Evolutionary conservation across 768 basidiomycete species (phyloP).

Genomic region (Lentinula detonsa): DNA sequence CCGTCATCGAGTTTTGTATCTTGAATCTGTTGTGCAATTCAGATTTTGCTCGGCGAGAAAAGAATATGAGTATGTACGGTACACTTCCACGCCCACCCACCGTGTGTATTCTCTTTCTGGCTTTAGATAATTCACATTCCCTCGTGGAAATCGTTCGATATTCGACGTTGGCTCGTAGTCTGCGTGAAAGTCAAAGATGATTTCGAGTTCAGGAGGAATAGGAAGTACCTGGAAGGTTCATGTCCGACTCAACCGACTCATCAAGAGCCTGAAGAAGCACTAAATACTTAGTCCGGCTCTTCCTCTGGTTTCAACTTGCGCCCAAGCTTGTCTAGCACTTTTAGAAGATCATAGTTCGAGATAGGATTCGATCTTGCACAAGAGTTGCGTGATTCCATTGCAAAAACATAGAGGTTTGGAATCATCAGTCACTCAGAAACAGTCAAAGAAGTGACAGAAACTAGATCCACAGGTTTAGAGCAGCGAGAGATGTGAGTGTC

Average conservation of each 20-base stretch:
- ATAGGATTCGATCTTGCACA: not conserved
- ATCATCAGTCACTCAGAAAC: too few species aligned
- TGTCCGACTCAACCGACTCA: not conserved
- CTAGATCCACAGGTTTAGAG: too few species aligned
- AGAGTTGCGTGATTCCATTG: too few species aligned
- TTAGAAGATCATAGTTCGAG: not conserved
- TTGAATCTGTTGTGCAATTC: too few species aligned
- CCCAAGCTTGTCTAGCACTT: not conserved
- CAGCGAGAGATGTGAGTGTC: too few species aligned
- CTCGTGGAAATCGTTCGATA: conserved; percentile 2
- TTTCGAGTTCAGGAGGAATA: not conserved
- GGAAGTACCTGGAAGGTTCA: not conserved
- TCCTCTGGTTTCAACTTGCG: not conserved
- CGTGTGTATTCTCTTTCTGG: not conserved
- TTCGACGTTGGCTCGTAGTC: not conserved
- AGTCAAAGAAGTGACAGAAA: too few species aligned
- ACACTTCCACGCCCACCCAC: conserved; percentile 3
- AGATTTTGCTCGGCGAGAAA: too few species aligned
- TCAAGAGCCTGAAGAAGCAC: conserved; percentile 1
- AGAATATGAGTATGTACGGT: not conserved
- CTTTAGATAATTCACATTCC: not conserved
- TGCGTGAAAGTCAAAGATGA: not conserved
- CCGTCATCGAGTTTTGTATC: too few species aligned
- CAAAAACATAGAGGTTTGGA: too few species aligned
- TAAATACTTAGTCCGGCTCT: conserved; percentile 1